Conservation (phyloP, 257 asterid genomes). For the Coffea canephora region DNA sequence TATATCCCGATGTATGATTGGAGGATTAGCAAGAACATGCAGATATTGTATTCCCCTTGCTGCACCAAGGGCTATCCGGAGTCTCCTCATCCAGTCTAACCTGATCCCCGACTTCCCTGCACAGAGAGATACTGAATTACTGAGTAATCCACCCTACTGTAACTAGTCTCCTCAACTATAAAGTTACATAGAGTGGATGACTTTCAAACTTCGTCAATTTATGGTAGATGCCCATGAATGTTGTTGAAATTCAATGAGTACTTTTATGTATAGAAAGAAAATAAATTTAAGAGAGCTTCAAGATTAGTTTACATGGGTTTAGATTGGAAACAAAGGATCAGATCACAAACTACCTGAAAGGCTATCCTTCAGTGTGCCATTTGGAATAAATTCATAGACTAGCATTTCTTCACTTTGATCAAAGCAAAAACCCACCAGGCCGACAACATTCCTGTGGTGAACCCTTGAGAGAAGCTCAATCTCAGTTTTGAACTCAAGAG, state of each 20-base stretch:
- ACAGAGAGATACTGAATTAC: background rate
- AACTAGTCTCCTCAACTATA: background rate
- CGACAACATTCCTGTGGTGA: slow-evolving; percentile 84
- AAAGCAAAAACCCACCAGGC: slow-evolving; percentile 76
- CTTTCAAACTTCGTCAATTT: background rate
- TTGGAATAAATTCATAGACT: slow-evolving; percentile 68
- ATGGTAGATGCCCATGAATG: background rate
- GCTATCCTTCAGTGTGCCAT: slow-evolving; percentile 82
- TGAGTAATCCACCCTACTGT: background rate
- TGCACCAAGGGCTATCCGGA: slow-evolving; percentile 75
- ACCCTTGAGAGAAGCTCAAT: slow-evolving; percentile 96
- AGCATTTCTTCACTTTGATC: slow-evolving; percentile 80
- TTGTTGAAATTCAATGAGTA: background rate
- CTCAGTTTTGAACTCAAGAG: slow-evolving; percentile 83
- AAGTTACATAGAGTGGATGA: background rate
- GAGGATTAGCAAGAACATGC: slow-evolving; percentile 87
- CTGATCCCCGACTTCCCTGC: slow-evolving; percentile 72
- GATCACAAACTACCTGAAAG: slow-evolving; percentile 55
- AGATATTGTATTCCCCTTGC: slow-evolving; percentile 85
- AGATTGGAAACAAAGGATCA: background rate
- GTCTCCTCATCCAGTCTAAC: slow-evolving; percentile 87
- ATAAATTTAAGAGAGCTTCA: background rate
- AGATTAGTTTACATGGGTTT: background rate
- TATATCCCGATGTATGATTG: slow-evolving; percentile 89
- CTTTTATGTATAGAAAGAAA: background rate